Evolutionary conservation across 164 flowering plant genomes (phyloP).

Genomic region (Paratinospora sagittata): DNA sequence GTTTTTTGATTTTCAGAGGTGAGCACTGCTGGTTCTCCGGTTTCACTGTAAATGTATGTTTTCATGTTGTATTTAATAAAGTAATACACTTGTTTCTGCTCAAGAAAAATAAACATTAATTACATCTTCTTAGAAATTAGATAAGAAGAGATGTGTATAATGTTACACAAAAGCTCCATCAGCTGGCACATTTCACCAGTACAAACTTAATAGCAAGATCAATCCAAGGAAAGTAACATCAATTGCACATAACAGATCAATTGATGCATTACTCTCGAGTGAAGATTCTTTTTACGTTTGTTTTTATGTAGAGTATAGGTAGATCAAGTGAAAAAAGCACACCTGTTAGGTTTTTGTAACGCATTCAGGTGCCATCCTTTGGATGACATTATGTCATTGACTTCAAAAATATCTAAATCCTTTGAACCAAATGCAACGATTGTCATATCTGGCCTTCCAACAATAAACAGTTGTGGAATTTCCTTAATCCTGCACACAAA

Average conservation of each 20-base stretch:
- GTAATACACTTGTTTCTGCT: too few relatives aligned
- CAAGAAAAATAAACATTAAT: too few relatives aligned
- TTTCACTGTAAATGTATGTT: too few relatives aligned
- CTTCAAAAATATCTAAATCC: constrained; percentile 81
- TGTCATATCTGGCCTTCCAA: constrained; percentile 97
- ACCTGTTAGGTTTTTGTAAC: constrained; percentile 93
- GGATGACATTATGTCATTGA: constrained; percentile 77
- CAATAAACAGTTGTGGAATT: constrained; percentile 63
- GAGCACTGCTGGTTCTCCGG: too few relatives aligned
- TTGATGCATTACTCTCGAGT: not conserved
- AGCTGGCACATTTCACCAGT: too few relatives aligned
- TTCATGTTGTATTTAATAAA: too few relatives aligned
- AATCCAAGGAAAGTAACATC: not conserved
- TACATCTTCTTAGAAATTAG: too few relatives aligned
- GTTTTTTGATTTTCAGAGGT: too few relatives aligned
- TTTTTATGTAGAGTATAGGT: not conserved
- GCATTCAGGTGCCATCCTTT: constrained; percentile 99
- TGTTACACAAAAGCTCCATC: too few relatives aligned
- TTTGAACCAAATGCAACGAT: constrained; percentile 81
- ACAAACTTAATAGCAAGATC: not conserved
- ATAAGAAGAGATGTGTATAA: too few relatives aligned
- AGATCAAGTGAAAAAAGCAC: not conserved
- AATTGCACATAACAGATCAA: not conserved
- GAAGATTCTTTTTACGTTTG: not conserved
- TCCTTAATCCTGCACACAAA: constrained; percentile 51